phyloP scores from a whole-genome alignment of 495 filamentous ascomycete species.

The Neurospora discreta region DNA sequence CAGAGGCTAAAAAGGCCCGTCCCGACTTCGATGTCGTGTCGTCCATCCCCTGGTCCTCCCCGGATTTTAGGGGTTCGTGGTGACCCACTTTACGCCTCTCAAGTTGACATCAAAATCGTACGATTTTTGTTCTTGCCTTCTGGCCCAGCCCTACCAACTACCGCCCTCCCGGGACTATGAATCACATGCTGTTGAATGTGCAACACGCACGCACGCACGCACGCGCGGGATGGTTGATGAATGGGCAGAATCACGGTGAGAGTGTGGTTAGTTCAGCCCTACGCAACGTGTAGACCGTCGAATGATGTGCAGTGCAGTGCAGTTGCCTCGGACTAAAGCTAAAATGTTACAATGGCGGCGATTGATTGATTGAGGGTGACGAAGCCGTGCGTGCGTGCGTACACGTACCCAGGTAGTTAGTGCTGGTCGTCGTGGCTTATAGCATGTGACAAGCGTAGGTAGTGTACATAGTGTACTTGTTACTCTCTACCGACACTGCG shows the following conservation, averaged over 20 bases:
- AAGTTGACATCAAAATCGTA: slow-evolving; percentile 26
- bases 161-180: neutral
- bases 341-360: too few species aligned
- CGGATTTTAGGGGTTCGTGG: neutral
- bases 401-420: too few species aligned
- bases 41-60: neutral
- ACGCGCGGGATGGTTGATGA: neutral
- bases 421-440: too few species aligned
- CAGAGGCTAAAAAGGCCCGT: neutral
- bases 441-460: too few species aligned
- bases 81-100: slow-evolving; percentile 4
- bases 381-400: too few species aligned
- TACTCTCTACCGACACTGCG: too few species aligned
- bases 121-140: slow-evolving; percentile 8
- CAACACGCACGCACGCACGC: neutral
- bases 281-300: neutral
- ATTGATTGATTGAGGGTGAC: too few species aligned
- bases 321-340: neutral
- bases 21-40: slow-evolving; percentile 2
- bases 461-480: too few species aligned
- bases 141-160: neutral
- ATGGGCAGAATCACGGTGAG: neutral
- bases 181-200: neutral
- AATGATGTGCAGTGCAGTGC: neutral
- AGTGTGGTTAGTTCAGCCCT: neutral